Evolutionary conservation across 495 filamentous ascomycete species (phyloP).

Genomic region (Tuber brumale): DNA sequence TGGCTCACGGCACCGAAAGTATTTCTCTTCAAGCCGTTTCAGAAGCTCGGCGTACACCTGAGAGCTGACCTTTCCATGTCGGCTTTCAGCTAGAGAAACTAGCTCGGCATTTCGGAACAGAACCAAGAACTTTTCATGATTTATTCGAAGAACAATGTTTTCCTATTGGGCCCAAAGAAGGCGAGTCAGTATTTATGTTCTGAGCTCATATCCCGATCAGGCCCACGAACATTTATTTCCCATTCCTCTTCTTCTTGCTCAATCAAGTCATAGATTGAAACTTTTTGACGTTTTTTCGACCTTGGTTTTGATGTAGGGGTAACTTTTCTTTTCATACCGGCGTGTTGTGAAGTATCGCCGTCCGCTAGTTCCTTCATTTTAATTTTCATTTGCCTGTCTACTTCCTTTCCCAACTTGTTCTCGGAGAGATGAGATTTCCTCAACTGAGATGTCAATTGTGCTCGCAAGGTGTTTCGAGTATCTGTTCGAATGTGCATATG

Average conservation of each 20-base stretch:
- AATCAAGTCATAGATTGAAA: slow-evolving; percentile 36
- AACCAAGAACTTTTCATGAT: slow-evolving; percentile 77
- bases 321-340: slow-evolving; percentile 49
- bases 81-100: slow-evolving; percentile 54
- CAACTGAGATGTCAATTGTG: slow-evolving; percentile 46
- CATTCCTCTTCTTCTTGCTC: slow-evolving; percentile 37
- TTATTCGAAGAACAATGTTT: slow-evolving; percentile 66
- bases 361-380: slow-evolving; percentile 49
- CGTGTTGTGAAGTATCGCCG: slow-evolving; percentile 41
- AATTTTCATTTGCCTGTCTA: slow-evolving; percentile 51
- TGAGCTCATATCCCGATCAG: neutral
- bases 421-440: slow-evolving; percentile 45
- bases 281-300: slow-evolving; percentile 36
- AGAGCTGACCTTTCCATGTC: slow-evolving; percentile 58
- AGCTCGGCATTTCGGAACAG: slow-evolving; percentile 72
- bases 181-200: slow-evolving; percentile 1
- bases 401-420: slow-evolving; percentile 55
- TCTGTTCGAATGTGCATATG: slow-evolving; percentile 43
- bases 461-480: slow-evolving; percentile 44
- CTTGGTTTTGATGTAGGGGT: slow-evolving; percentile 44
- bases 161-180: slow-evolving; percentile 28
- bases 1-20: slow-evolving; percentile 59
- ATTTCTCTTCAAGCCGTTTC: slow-evolving; percentile 59
- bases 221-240: slow-evolving; percentile 44
- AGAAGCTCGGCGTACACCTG: slow-evolving; percentile 71